Evolutionary conservation across 352 stramenopile species (phyloP).

Genomic region (Thraustochytrium sp.): DNA sequence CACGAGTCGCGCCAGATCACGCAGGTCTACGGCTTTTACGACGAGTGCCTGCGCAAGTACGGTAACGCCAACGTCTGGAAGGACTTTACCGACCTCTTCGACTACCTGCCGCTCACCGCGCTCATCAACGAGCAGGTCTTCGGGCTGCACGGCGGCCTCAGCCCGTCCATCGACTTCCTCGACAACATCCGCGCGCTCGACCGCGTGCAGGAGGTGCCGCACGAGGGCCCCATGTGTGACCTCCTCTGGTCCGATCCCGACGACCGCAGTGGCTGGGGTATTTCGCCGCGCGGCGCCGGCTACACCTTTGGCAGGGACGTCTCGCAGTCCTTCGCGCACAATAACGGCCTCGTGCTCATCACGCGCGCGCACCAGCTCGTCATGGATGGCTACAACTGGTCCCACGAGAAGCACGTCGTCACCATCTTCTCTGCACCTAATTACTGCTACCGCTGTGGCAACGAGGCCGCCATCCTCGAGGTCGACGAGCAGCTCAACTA

Average conservation of each 20-base stretch:
- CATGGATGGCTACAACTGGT: constrained; percentile 88
- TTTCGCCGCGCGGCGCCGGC: constrained; percentile 80
- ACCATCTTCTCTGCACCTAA: constrained; percentile 87
- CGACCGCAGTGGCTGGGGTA: constrained; percentile 85
- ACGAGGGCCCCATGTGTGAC: constrained; percentile 96
- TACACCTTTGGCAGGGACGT: constrained; percentile 88
- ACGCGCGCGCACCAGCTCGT: constrained; percentile 86
- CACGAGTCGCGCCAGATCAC: constrained; percentile 95
- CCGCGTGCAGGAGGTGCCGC: constrained; percentile 83
- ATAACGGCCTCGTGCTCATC: constrained; percentile 84
- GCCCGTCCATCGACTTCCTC: constrained; percentile 76
- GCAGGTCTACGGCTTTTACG: constrained; percentile 95
- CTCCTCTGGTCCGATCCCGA: constrained; percentile 89
- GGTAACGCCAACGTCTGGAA: constrained; percentile 98
- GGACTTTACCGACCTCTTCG: constrained; percentile 87
- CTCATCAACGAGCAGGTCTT: constrained; percentile 90
- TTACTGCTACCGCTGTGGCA: constrained; percentile 84
- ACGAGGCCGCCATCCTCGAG: constrained; percentile 54
- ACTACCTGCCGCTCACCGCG: constrained; percentile 91
- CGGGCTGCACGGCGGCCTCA: constrained; percentile 78
- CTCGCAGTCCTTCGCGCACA: constrained; percentile 83
- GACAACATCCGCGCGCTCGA: constrained; percentile 89
- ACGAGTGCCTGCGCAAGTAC: constrained; percentile 98
- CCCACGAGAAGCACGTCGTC: constrained; percentile 78
- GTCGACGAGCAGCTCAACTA: constrained; percentile 49